A percentile compares a stretch with the other conserved stretches of the same genome.
Conservation (phyloP, 73 alveolate genomes). For the Tetrahymena thermophila region DNA sequence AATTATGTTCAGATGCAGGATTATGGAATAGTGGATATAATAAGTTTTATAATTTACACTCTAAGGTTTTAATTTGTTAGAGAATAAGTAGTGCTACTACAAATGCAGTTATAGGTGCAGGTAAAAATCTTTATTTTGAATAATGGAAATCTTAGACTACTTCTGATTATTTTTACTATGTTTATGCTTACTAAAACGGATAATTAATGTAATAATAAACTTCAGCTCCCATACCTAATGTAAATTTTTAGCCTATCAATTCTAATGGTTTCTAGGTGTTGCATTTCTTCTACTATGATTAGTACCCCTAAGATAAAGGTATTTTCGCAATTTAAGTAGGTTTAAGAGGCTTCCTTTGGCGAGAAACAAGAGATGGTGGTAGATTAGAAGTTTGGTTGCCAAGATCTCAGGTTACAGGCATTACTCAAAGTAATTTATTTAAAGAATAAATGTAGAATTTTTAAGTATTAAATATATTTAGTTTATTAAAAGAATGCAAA, state of each 20-base stretch:
- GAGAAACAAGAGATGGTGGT: neutral
- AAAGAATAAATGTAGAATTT: no score
- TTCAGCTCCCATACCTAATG: neutral
- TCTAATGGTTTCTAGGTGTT: neutral
- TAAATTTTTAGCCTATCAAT: neutral
- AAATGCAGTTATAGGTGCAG: neutral
- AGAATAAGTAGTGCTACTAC: neutral
- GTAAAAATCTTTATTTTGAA: neutral
- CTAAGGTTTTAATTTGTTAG: neutral
- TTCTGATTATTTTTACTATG: neutral
- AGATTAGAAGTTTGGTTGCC: neutral
- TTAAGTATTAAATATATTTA: no score
- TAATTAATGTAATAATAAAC: neutral
- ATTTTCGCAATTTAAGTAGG: neutral
- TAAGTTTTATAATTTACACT: neutral
- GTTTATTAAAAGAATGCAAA: no score
- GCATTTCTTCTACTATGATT: neutral
- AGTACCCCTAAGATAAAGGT: neutral
- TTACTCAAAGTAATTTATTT: neutral
- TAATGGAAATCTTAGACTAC: neutral
- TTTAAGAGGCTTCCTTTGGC: neutral
- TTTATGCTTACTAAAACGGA: neutral
- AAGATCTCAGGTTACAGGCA: neutral
- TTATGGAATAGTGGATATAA: neutral
- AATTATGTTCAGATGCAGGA: neutral